Base-by-base conservation (phyloP, 2,329 filamentous ascomycete species). In the Xylariaceae sp. region DNA sequence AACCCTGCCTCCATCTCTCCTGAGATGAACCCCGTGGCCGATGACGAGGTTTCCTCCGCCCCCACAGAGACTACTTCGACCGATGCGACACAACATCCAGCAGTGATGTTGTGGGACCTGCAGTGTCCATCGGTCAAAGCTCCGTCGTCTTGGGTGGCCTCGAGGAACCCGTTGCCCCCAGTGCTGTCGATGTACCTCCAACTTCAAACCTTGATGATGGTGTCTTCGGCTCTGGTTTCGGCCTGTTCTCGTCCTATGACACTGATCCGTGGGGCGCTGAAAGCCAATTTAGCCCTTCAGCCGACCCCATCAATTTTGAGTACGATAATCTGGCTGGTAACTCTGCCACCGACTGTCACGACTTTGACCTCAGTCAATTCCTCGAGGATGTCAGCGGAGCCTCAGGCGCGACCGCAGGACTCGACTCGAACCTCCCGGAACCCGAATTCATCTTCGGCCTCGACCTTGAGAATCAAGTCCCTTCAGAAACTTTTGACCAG, bases 91-190 rank as follows among this genome's bases (percentile, higher is more conserved):
- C 94, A 97, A 97, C 92, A 95, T 96, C 92, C 94, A 97, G 94
- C 94, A 82, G 94, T 83, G 92, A 87, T 97, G 93, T 97, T 97
- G 94, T 97, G 88, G 73, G 94, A 96, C 94, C 94, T 96, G 94
- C 94, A 88, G 94, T 99, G 94, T 97, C 94, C 84, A 87, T 93
- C 89, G 88, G 83, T 77, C 79, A 81, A 81, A 74, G 77, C 75
- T 72, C 72, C 75, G 66, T 71, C 69, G 70, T 70, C 71, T 64
- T 76, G 72, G 68, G 66, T 60, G 68, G 68, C 66, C 63, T 75
- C 71, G 60, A 75, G 66, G 69, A 74, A 71, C 65, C 69, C 67
- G 68, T 67, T 66, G 60, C 66, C 66, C 53, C 69, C 68, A 56
- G 63, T 66, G 61, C 74, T 72, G 65, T 69, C 69, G 55, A 76